Evolutionary conservation across 495 filamentous ascomycete genomes (phyloP).

Genomic region (Articulospora tetracladia): DNA sequence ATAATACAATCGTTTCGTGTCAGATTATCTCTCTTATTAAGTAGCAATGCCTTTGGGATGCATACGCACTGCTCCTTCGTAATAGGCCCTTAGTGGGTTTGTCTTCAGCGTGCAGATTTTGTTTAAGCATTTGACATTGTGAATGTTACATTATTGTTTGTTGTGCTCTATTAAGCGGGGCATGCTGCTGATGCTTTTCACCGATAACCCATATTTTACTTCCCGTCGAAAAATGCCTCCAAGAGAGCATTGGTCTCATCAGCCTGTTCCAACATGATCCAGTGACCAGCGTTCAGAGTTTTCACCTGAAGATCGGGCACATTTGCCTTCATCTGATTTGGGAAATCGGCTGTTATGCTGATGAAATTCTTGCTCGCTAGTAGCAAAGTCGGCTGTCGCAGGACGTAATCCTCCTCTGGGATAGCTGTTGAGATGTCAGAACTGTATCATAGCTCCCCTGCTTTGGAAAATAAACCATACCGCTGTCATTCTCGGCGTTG

Average conservation of each 20-base stretch:
- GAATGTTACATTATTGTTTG: too few species aligned
- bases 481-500: slow-evolving; percentile 12
- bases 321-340: slow-evolving; percentile 5
- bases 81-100: too few species aligned
- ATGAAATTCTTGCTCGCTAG: slow-evolving; percentile 8
- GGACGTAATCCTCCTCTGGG: slow-evolving; percentile 2
- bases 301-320: slow-evolving; percentile 2
- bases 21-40: too few species aligned
- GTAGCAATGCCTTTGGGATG: too few species aligned
- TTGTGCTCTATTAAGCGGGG: too few species aligned
- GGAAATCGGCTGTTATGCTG: background rate
- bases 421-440: slow-evolving; percentile 2
- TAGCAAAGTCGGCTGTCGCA: slow-evolving; percentile 9
- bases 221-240: slow-evolving; percentile 17
- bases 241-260: slow-evolving; percentile 16
- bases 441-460: background rate
- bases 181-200: too few species aligned
- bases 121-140: too few species aligned
- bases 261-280: slow-evolving; percentile 20
- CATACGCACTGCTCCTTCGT: too few species aligned
- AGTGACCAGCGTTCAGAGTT: slow-evolving; percentile 19
- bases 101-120: too few species aligned
- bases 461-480: background rate
- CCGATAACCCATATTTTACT: too few species aligned
- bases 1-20: too few species aligned